Evolutionary conservation across 192 early-diverging fungal genomes (phyloP).

Genomic region (Coemansia sp.): DNA sequence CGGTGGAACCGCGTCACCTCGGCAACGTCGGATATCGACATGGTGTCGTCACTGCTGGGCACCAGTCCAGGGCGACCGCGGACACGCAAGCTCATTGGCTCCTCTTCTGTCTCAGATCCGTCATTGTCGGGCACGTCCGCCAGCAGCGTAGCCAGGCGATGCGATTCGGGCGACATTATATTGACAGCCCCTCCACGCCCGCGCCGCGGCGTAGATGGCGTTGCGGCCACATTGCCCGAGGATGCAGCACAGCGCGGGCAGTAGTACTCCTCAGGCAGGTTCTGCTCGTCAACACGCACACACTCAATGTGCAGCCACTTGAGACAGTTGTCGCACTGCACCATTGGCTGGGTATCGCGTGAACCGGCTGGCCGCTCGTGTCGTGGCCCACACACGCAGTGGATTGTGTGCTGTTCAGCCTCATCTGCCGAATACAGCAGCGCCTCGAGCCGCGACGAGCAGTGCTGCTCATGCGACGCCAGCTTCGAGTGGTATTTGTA

Average conservation of each 20-base stretch:
- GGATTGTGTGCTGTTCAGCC: conserved; percentile 54
- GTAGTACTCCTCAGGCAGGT: conserved; percentile 61
- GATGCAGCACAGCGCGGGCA: conserved; percentile 55
- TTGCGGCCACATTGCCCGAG: conserved; percentile 9
- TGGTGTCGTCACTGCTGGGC: conserved; percentile 41
- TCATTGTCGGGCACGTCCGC: conserved; percentile 32
- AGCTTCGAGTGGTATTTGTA: conserved; percentile 64
- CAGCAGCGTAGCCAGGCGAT: conserved; percentile 43
- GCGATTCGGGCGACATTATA: conserved; percentile 47
- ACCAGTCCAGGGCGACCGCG: background rate
- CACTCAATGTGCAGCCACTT: conserved; percentile 74
- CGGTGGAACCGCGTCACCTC: conserved; percentile 52
- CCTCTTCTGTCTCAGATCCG: conserved; percentile 48
- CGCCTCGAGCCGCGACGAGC: conserved; percentile 55
- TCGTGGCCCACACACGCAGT: conserved; percentile 50
- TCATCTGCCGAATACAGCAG: conserved; percentile 54
- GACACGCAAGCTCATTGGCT: conserved; percentile 30
- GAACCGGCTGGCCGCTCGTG: conserved; percentile 38
- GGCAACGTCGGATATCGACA: conserved; percentile 48
- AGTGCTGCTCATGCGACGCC: conserved; percentile 59
- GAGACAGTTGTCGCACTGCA: conserved; percentile 73
- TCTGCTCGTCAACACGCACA: conserved; percentile 59
- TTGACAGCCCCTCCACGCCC: conserved; percentile 5
- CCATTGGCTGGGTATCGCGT: conserved; percentile 60
- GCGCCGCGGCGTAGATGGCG: conserved; percentile 26